These are phyloP conservation scores for Vachellia pachyceras DNA, from an alignment of 306 rosid genomes.

Conservation along the genomic window DNA sequence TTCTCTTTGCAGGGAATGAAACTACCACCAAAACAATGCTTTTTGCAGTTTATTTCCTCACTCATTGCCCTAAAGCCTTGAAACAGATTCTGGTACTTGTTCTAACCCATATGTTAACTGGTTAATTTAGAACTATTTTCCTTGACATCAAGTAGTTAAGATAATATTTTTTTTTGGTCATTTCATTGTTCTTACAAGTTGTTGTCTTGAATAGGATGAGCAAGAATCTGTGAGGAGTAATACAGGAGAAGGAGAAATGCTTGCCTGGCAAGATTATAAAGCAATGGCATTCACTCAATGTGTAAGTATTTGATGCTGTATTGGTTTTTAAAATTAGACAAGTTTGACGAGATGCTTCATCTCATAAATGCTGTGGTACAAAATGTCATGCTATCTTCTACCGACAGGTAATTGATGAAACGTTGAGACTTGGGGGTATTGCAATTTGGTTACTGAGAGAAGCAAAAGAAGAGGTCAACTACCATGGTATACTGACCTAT, in stretches of 20 bases:
- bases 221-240: conserved; percentile 59
- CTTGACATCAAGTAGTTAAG: neutral
- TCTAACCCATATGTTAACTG: conserved; percentile 32
- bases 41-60: conserved; percentile 86
- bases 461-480: conserved; percentile 83
- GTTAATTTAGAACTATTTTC: neutral
- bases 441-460: conserved; percentile 96
- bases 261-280: conserved; percentile 88
- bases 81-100: conserved; percentile 68
- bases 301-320: conserved; percentile 49
- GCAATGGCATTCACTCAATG: conserved; percentile 92
- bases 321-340: conserved; percentile 8
- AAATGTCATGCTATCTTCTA: conserved; percentile 22
- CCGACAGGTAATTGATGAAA: conserved; percentile 84
- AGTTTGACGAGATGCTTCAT: conserved; percentile 29
- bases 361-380: neutral
- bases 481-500: conserved; percentile 60
- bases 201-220: conserved; percentile 67
- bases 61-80: conserved; percentile 78
- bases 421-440: conserved; percentile 90
- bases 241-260: conserved; percentile 52
- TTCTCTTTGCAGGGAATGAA: conserved; percentile 95
- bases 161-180: neutral
- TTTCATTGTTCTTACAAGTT: neutral
- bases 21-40: conserved; percentile 97